Conservation (phyloP, 441 rosid species). For the Syzygium syzygioides region DNA sequence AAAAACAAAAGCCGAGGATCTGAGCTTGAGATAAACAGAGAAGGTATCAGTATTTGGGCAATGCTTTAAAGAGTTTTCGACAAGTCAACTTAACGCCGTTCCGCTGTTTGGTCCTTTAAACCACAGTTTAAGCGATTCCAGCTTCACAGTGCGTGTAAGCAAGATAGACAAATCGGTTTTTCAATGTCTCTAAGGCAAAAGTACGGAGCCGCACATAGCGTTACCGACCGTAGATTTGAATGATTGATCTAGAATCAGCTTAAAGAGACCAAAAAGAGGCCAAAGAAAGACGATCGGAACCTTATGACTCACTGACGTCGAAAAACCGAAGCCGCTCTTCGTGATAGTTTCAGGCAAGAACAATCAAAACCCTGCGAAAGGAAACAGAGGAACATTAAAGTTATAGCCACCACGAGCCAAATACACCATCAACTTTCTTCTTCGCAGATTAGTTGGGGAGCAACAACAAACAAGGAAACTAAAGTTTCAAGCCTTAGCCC, state of each 20-base stretch:
- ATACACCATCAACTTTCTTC: not conserved
- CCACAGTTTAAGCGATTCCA: not conserved
- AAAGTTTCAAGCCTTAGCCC: not conserved
- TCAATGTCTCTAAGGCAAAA: not conserved
- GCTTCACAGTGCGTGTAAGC: not conserved
- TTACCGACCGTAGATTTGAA: not conserved
- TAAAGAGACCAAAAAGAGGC: not conserved
- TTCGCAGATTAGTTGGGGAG: not conserved
- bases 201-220: not conserved
- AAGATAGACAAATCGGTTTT: not conserved
- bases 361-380: conserved; percentile 24
- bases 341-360: conserved; percentile 9
- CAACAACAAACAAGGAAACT: not conserved
- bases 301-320: not conserved
- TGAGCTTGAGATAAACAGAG: not conserved
- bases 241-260: not conserved
- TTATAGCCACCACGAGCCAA: not conserved
- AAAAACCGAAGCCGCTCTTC: not conserved
- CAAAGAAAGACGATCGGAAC: not conserved
- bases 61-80: not conserved
- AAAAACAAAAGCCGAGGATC: not conserved
- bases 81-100: not conserved
- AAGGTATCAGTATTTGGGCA: not conserved
- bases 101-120: not conserved
- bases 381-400: conserved; percentile 7